Conservation (phyloP, 345 rosid species). For the Ceriops tagal region DNA sequence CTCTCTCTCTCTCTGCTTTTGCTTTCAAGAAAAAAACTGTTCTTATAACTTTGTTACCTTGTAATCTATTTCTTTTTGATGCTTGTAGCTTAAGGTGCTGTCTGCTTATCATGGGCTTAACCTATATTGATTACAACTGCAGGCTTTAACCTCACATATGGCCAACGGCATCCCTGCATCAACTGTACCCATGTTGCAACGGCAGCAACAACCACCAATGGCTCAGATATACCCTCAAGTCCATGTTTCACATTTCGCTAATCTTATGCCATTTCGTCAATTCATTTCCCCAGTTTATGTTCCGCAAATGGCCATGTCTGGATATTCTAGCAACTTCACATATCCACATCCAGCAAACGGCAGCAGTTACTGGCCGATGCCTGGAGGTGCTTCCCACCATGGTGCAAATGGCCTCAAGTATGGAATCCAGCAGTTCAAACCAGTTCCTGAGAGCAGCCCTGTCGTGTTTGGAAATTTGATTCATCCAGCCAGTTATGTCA, state of each 20-base stretch:
- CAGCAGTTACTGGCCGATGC: constrained; percentile 77
- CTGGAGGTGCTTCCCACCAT: constrained; percentile 71
- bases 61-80: neutral
- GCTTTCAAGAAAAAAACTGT: neutral
- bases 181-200: constrained; percentile 52
- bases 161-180: constrained; percentile 52
- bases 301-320: constrained; percentile 84
- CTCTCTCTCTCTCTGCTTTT: neutral
- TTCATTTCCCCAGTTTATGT: constrained; percentile 72
- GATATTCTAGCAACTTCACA: constrained; percentile 69
- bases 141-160: constrained; percentile 45
- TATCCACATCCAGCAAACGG: constrained; percentile 84
- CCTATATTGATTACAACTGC: constrained; percentile 17
- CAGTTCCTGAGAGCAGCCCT: constrained; percentile 58
- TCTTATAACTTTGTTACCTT: no score
- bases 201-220: constrained; percentile 59
- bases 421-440: constrained; percentile 81
- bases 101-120: neutral
- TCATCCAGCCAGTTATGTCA: constrained; percentile 56
- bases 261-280: constrained; percentile 81
- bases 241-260: constrained; percentile 71
- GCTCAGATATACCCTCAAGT: constrained; percentile 86
- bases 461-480: constrained; percentile 52
- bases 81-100: neutral
- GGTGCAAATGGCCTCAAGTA: constrained; percentile 68